phyloP scores from a whole-genome alignment of 352 stramenopile genomes.

The Elongisporangium undulatum region DNA sequence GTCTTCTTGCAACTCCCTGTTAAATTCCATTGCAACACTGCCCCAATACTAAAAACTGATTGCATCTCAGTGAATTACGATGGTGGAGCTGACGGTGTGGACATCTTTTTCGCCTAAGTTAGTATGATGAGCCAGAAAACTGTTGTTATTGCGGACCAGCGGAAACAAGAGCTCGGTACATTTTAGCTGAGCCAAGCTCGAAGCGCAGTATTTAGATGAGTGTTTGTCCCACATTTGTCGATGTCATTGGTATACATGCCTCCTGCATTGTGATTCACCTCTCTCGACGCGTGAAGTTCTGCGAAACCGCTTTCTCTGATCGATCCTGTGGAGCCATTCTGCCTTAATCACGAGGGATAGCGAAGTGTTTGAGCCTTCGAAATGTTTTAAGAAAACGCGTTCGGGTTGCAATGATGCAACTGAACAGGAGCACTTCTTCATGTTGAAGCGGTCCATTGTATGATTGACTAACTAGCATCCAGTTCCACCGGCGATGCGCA shows the following conservation, averaged over 20 bases:
- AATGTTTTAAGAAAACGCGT: too few species aligned
- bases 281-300: background rate
- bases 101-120: background rate
- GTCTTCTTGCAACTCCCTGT: background rate
- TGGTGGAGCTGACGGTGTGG: background rate
- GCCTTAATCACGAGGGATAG: too few species aligned
- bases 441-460: too few species aligned
- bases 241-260: background rate
- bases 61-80: background rate
- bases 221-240: background rate
- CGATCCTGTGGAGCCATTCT: too few species aligned
- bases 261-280: background rate
- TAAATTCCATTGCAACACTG: background rate
- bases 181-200: background rate
- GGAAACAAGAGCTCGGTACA: background rate
- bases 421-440: too few species aligned
- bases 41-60: too few species aligned
- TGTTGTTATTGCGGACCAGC: background rate
- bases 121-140: background rate
- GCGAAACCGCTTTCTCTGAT: background rate
- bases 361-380: too few species aligned
- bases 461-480: constrained; percentile 13
- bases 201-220: background rate
- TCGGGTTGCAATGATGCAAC: too few species aligned
- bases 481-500: constrained; percentile 33